phyloP scores from a whole-genome alignment of 2,329 filamentous ascomycete species.

The Aureobasidium sp. region DNA sequence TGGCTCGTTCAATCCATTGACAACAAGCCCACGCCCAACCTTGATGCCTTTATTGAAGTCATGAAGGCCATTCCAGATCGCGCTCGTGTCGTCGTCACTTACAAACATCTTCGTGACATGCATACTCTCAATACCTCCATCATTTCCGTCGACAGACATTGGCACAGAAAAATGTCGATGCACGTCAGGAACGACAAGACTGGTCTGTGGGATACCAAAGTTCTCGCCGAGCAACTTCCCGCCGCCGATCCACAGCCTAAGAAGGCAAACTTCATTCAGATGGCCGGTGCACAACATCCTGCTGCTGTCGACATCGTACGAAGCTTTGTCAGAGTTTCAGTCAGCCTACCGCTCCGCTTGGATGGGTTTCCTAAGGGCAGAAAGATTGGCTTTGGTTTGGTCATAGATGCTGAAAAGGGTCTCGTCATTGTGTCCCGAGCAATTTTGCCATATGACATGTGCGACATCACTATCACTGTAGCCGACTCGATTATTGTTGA shows the following conservation, averaged over 20 bases:
- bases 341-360: constrained; percentile 89
- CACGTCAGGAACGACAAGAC: constrained; percentile 83
- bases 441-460: constrained; percentile 92
- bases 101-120: constrained; percentile 89
- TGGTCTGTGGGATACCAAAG: constrained; percentile 90
- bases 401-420: constrained; percentile 95
- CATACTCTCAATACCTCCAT: constrained; percentile 93
- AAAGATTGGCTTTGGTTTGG: constrained; percentile 90
- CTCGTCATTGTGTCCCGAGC: constrained; percentile 90
- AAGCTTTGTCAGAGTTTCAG: constrained; percentile 90
- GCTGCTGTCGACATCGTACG: constrained; percentile 89
- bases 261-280: constrained; percentile 83
- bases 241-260: constrained; percentile 63
- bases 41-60: constrained; percentile 84
- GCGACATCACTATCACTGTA: constrained; percentile 92
- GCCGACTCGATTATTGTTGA: constrained; percentile 93
- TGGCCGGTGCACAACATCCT: constrained; percentile 80
- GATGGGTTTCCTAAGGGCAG: constrained; percentile 95
- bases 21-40: constrained; percentile 80
- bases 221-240: constrained; percentile 74
- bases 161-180: constrained; percentile 90
- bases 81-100: constrained; percentile 83
- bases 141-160: constrained; percentile 88
- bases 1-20: constrained; percentile 93
- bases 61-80: constrained; percentile 78